Base-by-base conservation (phyloP, 1,284 basidiomycete genomes). In the Wallemia ichthyophaga region DNA sequence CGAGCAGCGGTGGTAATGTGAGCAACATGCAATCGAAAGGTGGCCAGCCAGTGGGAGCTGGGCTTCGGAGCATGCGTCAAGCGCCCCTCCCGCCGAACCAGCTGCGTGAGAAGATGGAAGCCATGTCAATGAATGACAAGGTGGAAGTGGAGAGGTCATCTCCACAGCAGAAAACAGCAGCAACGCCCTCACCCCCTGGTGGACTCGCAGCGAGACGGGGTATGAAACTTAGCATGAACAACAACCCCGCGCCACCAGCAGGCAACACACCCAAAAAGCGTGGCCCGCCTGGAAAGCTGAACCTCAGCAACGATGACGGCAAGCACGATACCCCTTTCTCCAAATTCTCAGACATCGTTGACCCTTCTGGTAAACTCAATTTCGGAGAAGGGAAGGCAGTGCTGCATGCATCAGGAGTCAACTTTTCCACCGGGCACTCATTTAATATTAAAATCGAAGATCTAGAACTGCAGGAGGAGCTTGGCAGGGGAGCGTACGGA, bases 361-460 rank as follows among this genome's bases (percentile, higher is more conserved):
- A 98, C 73, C 88, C 91, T 0, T 88, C 85, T 1, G 92, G 92
- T 21, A 81, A 82, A 1, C 81, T 98, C 66, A 89, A 87, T 67
- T 98, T 98, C 68, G 78, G 76, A 48, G 37, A 48, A 48, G 85
- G 85, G 61, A 96, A 96, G 69, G 94, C 94, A 1, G 78, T 96
- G 31, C 69, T 98, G 19, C 87, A 95, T 67, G 81, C 88, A 0
- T 76, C 81, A 19, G 94, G 92, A 59, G 92, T 98, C 65, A 85
- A 98, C 66, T 98, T 98, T 69, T 82, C 81, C 25, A 89, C 83
- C 64, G 94, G 92, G 27, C 79, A 84, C 28, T 87, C 84, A 17
- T 95, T 91, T 71, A 77, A 81, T 62, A 95, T 98, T 73, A 94
- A 92, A 70, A 95, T 95, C 87, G 79, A 81, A 61, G 85, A 98